Evolutionary conservation across 1,284 basidiomycete genomes (phyloP).

Genomic region (Leccinum ponderosum): DNA sequence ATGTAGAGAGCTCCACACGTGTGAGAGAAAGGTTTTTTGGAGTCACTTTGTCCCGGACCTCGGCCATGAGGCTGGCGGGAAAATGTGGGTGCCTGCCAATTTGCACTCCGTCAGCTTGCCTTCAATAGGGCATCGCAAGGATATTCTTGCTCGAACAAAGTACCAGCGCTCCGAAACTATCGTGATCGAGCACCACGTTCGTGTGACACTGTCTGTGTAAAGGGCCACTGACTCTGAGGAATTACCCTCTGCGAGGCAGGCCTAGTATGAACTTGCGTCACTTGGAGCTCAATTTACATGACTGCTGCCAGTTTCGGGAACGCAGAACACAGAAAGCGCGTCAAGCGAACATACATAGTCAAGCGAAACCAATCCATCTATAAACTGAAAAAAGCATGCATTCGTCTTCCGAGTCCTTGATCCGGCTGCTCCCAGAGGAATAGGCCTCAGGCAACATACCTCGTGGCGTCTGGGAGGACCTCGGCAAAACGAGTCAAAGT

Average conservation of each 20-base stretch:
- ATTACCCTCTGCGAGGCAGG: background rate
- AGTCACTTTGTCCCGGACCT: background rate
- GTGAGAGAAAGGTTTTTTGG: background rate
- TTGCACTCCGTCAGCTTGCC: background rate
- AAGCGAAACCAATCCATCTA: background rate
- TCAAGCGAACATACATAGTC: background rate
- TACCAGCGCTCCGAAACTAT: background rate
- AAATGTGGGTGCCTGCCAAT: background rate
- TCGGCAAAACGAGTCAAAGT: constrained; percentile 13
- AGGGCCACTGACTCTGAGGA: background rate
- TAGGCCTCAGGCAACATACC: constrained; percentile 2
- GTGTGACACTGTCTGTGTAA: background rate
- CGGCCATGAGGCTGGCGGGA: background rate
- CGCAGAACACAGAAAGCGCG: background rate
- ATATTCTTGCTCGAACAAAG: background rate
- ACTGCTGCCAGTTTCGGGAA: background rate
- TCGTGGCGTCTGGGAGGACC: constrained; percentile 4
- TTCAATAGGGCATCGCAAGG: background rate
- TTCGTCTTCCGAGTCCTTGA: constrained; percentile 7
- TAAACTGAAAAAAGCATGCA: background rate
- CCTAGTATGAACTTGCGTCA: background rate
- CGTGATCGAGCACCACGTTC: background rate
- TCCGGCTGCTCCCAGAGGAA: constrained; percentile 19
- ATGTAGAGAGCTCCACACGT: background rate
- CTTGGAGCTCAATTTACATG: background rate